Percentiles rank a stretch among this genome's conserved stretches.
Conservation (phyloP, 768 basidiomycete species). For the Leccinellum luteum region DNA sequence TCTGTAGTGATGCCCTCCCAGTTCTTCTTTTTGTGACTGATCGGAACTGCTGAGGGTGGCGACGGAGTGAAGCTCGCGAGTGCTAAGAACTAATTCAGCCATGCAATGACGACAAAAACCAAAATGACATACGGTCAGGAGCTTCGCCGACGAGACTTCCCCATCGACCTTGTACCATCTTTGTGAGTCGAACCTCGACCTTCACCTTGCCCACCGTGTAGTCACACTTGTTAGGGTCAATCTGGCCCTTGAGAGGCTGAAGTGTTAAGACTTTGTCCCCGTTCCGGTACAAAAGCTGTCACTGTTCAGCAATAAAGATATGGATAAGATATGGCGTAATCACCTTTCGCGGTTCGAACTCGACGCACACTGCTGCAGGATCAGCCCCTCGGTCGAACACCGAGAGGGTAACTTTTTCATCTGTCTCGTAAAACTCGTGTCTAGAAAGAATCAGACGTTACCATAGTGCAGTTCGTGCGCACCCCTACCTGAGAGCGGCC, state of each 20-base stretch:
- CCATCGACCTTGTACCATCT: constrained; percentile 72
- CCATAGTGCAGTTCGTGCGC: neutral
- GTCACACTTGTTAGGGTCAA: constrained; percentile 59
- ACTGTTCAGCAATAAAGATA: constrained; percentile 2
- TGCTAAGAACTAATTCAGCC: constrained; percentile 8
- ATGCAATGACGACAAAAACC: neutral
- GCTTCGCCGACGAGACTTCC: constrained; percentile 68
- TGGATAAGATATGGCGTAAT: constrained; percentile 5
- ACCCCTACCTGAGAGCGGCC: constrained; percentile 28
- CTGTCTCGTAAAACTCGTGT: constrained; percentile 88
- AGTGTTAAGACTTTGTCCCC: constrained; percentile 71
- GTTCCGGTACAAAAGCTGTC: constrained; percentile 45
- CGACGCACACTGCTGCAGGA: constrained; percentile 56
- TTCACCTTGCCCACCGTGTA: constrained; percentile 82
- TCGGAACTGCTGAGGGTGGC: constrained; percentile 30
- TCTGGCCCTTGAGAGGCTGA: constrained; percentile 80
- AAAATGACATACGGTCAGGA: constrained; percentile 60
- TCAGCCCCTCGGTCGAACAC: constrained; percentile 79
- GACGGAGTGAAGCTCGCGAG: constrained; percentile 28
- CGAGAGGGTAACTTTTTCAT: constrained; percentile 68
- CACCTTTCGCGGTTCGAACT: constrained; percentile 66
- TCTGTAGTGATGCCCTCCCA: constrained; percentile 83
- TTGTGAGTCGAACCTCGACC: constrained; percentile 78
- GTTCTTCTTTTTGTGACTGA: constrained; percentile 61
- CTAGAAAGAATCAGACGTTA: constrained; percentile 33